Evolutionary conservation across 2,329 filamentous ascomycete species (phyloP).

Genomic region (Alternaria angustiovoidea): DNA sequence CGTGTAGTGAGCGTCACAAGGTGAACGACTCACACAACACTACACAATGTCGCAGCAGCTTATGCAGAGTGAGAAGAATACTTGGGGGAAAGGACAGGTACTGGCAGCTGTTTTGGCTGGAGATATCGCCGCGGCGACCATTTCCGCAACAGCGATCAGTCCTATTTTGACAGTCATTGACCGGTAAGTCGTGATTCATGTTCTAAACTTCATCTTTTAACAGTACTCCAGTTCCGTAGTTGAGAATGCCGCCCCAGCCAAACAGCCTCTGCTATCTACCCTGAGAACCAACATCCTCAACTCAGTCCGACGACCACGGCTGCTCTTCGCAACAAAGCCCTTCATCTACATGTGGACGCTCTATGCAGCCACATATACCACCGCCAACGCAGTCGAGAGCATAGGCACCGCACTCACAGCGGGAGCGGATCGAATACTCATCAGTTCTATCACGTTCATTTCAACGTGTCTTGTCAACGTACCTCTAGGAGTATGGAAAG

Average conservation of each 20-base stretch:
- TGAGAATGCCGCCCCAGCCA: not conserved
- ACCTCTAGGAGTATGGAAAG: conserved; percentile 39
- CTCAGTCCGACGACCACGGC: conserved; percentile 31
- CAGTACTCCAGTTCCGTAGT: not conserved
- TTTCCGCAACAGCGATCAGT: conserved; percentile 37
- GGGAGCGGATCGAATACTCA: not conserved
- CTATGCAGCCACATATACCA: conserved; percentile 39
- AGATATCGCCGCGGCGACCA: conserved; percentile 34
- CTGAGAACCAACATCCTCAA: conserved; percentile 29
- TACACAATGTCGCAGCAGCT: conserved; percentile 23
- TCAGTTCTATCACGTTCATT: conserved; percentile 34
- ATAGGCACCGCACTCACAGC: conserved; percentile 18
- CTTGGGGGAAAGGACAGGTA: conserved; percentile 10
- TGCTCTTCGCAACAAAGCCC: conserved; percentile 37
- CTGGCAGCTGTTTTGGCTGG: conserved; percentile 27
- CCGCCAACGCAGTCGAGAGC: conserved; percentile 37
- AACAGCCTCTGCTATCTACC: not conserved
- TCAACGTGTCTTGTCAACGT: conserved; percentile 40
- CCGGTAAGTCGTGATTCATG: conserved; percentile 22
- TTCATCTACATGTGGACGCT: conserved; percentile 42
- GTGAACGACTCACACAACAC: not conserved
- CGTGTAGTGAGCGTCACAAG: not conserved
- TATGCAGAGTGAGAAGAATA: conserved; percentile 1
- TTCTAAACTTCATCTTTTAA: not conserved
- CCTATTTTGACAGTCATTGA: conserved; percentile 40